Evolutionary conservation across 2,329 filamentous ascomycete genomes (phyloP).

Genomic region (Alternaria gaisen): DNA sequence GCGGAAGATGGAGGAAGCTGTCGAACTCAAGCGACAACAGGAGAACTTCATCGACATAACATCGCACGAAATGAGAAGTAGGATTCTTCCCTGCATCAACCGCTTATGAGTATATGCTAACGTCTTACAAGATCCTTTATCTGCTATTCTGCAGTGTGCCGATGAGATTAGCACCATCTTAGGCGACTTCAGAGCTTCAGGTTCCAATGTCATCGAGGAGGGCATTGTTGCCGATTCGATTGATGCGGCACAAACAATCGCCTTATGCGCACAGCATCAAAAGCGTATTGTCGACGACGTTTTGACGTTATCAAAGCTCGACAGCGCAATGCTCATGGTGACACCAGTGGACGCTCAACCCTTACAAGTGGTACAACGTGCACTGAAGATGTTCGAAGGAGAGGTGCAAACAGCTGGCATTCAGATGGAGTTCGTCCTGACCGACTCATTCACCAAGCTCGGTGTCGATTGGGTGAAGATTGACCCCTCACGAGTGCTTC

Average conservation of each 20-base stretch:
- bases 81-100: background rate
- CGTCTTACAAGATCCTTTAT: constrained; percentile 65
- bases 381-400: constrained; percentile 80
- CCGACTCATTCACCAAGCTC: constrained; percentile 67
- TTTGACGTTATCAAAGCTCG: constrained; percentile 65
- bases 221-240: constrained; percentile 68
- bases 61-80: constrained; percentile 75
- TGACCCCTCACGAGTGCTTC: constrained; percentile 77
- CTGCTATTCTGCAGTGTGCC: constrained; percentile 77
- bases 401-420: constrained; percentile 76
- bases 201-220: constrained; percentile 56
- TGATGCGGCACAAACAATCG: constrained; percentile 80
- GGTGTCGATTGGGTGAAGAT: constrained; percentile 73
- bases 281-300: constrained; percentile 66
- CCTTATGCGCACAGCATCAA: constrained; percentile 80
- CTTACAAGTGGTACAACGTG: constrained; percentile 70
- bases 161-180: constrained; percentile 72
- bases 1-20: constrained; percentile 78
- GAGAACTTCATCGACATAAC: constrained; percentile 85
- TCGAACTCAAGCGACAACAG: constrained; percentile 81
- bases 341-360: constrained; percentile 76
- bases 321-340: constrained; percentile 76
- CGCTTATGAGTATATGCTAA: background rate
- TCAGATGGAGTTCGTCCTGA: constrained; percentile 69
- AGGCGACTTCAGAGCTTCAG: constrained; percentile 56